phyloP scores from a whole-genome alignment of 2,329 filamentous ascomycete species.

The Pseudogymnoascus destructans region DNA sequence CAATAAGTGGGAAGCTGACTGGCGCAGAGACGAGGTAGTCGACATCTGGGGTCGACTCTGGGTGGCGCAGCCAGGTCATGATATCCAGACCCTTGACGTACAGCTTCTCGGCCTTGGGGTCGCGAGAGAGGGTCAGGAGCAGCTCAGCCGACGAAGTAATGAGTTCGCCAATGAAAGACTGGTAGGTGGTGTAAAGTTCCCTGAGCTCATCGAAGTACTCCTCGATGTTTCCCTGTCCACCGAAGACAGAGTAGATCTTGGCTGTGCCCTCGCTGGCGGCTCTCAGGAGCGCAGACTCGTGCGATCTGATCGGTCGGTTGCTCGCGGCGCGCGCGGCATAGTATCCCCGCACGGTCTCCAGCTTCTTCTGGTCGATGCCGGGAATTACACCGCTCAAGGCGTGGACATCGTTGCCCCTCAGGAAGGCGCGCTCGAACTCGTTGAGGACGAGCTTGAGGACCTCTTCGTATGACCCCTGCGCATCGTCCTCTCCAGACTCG shows the following conservation, averaged over 20 bases:
- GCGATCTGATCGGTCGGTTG: constrained; percentile 75
- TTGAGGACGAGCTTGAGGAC: constrained; percentile 85
- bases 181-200: constrained; percentile 82
- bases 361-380: constrained; percentile 86
- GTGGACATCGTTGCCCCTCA: constrained; percentile 92
- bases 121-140: constrained; percentile 70
- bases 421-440: constrained; percentile 92
- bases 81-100: constrained; percentile 96
- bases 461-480: constrained; percentile 78
- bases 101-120: constrained; percentile 82
- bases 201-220: constrained; percentile 98
- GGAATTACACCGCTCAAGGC: constrained; percentile 74
- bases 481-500: constrained; percentile 82
- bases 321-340: constrained; percentile 76
- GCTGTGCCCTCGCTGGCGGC: constrained; percentile 75
- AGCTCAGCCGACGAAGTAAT: constrained; percentile 71
- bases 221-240: constrained; percentile 96
- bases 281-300: constrained; percentile 85
- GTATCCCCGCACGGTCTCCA: constrained; percentile 80
- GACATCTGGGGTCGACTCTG: constrained; percentile 79
- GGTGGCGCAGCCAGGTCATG: constrained; percentile 81
- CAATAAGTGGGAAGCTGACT: constrained; percentile 91
- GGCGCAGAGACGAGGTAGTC: constrained; percentile 92
- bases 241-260: constrained; percentile 85
- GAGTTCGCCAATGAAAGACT: constrained; percentile 77